A percentile compares a stretch with the other conserved stretches of the same genome.
These are phyloP conservation scores for Akanthomyces uredinophilus DNA, from an alignment of 2,329 filamentous ascomycete species.

Conservation along the genomic window DNA sequence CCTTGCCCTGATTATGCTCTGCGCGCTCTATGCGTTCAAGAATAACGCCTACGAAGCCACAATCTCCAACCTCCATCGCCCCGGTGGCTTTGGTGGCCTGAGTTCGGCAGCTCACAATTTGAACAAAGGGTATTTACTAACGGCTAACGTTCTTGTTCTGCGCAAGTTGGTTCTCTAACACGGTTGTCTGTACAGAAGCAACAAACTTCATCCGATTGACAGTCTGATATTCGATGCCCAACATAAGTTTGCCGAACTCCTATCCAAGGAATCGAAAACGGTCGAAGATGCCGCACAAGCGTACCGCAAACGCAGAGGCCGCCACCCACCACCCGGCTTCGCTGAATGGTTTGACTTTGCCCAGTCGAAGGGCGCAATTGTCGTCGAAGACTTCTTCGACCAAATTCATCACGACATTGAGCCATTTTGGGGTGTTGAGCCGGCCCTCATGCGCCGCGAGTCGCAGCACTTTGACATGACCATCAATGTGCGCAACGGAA, in stretches of 20 bases:
- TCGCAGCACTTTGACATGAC: slow-evolving; percentile 54
- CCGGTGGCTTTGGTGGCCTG: slow-evolving; percentile 12
- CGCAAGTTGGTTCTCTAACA: neutral
- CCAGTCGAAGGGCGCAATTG: slow-evolving; percentile 43
- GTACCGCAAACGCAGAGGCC: slow-evolving; percentile 53
- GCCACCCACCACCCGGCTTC: slow-evolving; percentile 60
- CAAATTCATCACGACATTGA: slow-evolving; percentile 58
- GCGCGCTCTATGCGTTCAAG: slow-evolving; percentile 27
- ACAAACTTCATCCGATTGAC: slow-evolving; percentile 45
- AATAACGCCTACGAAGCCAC: slow-evolving; percentile 18
- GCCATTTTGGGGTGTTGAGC: slow-evolving; percentile 51
- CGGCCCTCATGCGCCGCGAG: slow-evolving; percentile 45
- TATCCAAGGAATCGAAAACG: slow-evolving; percentile 42
- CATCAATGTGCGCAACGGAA: slow-evolving; percentile 52
- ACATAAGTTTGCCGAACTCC: slow-evolving; percentile 33
- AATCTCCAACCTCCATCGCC: neutral
- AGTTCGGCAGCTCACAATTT: neutral
- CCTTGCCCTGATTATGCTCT: slow-evolving; percentile 31
- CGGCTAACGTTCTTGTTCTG: too few species aligned
- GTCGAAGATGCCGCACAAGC: slow-evolving; percentile 50
- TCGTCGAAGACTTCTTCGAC: slow-evolving; percentile 61
- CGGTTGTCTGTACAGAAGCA: neutral
- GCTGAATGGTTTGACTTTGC: slow-evolving; percentile 56
- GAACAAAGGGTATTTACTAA: slow-evolving; percentile 1
- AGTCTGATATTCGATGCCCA: slow-evolving; percentile 43